Percentiles rank a stretch among this genome's conserved stretches.
Evolutionary conservation across 2,329 filamentous ascomycete genomes (phyloP).

Genomic region (Didymella segeticola): DNA sequence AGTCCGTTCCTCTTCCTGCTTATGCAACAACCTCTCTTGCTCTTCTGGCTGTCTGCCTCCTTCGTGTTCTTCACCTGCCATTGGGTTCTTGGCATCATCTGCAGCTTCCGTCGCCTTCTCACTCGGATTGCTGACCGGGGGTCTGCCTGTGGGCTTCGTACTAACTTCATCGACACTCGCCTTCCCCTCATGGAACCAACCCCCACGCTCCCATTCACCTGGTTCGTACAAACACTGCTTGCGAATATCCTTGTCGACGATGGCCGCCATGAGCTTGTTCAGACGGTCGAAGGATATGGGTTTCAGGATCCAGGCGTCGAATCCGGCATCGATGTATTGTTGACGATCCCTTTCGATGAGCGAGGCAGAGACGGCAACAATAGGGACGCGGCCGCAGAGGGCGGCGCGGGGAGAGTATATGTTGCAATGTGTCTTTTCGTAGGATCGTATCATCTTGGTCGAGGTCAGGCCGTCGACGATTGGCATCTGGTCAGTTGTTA

Average conservation of each 20-base stretch:
- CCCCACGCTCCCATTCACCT: conserved; percentile 83
- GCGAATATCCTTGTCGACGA: conserved; percentile 66
- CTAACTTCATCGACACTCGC: conserved; percentile 47
- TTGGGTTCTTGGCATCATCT: conserved; percentile 26
- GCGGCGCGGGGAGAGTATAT: conserved; percentile 65
- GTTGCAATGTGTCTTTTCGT: conserved; percentile 64
- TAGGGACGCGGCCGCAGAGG: conserved; percentile 72
- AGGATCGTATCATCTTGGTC: conserved; percentile 81
- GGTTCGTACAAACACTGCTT: conserved; percentile 70
- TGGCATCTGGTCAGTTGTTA: conserved; percentile 71
- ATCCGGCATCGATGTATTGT: conserved; percentile 77
- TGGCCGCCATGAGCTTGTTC: conserved; percentile 71
- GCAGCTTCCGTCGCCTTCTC: conserved; percentile 26
- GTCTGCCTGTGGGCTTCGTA: conserved; percentile 43
- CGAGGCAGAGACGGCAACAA: conserved; percentile 88
- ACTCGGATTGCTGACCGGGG: conserved; percentile 29
- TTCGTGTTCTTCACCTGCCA: conserved; percentile 23
- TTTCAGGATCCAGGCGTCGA: conserved; percentile 91
- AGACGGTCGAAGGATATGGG: conserved; percentile 83
- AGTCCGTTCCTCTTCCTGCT: conserved; percentile 24
- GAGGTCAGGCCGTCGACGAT: conserved; percentile 85
- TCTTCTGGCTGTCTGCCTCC: conserved; percentile 29
- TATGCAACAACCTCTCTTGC: conserved; percentile 29
- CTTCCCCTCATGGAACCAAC: conserved; percentile 71
- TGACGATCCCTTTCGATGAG: conserved; percentile 73